Conservation (phyloP, 495 filamentous ascomycete species). For the Xylaria sp. region DNA sequence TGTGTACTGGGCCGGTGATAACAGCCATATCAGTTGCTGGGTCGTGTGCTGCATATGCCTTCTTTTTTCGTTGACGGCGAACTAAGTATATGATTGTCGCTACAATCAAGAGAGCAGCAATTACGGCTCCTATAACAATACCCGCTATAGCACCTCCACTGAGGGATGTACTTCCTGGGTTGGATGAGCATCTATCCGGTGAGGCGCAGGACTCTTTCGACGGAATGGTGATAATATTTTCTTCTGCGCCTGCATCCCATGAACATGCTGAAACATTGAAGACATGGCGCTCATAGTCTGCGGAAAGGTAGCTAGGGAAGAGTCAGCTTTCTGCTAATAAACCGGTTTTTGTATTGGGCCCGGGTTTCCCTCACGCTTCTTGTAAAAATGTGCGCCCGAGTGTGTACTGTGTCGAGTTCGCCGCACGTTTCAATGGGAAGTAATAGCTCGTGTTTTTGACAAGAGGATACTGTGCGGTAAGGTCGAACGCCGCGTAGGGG, state of each 20-base stretch:
- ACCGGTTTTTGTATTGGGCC: background rate
- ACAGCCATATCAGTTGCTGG: constrained; percentile 33
- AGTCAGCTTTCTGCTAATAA: constrained; percentile 1
- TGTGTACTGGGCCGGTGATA: constrained; percentile 37
- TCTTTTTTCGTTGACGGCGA: constrained; percentile 38
- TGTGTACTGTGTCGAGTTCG: constrained; percentile 59
- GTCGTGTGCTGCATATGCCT: constrained; percentile 22
- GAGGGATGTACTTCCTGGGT: constrained; percentile 25
- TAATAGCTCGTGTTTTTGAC: constrained; percentile 49
- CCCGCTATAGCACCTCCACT: constrained; percentile 45
- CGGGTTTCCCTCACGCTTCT: constrained; percentile 50
- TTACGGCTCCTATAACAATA: constrained; percentile 42
- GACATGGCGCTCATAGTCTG: constrained; percentile 54
- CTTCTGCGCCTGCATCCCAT: constrained; percentile 43
- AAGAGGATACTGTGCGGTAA: constrained; percentile 50
- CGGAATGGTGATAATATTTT: constrained; percentile 45
- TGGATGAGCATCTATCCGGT: constrained; percentile 2
- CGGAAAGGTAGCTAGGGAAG: constrained; percentile 48
- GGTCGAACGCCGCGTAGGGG: constrained; percentile 62
- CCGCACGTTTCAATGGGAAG: constrained; percentile 60
- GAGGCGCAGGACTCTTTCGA: constrained; percentile 27
- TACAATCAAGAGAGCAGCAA: constrained; percentile 30
- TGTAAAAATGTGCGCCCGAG: constrained; percentile 64
- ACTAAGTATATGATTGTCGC: constrained; percentile 33
- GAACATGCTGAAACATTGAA: constrained; percentile 55